Evolutionary conservation across 306 rosid genomes (phyloP).

Genomic region (Delonix regia): DNA sequence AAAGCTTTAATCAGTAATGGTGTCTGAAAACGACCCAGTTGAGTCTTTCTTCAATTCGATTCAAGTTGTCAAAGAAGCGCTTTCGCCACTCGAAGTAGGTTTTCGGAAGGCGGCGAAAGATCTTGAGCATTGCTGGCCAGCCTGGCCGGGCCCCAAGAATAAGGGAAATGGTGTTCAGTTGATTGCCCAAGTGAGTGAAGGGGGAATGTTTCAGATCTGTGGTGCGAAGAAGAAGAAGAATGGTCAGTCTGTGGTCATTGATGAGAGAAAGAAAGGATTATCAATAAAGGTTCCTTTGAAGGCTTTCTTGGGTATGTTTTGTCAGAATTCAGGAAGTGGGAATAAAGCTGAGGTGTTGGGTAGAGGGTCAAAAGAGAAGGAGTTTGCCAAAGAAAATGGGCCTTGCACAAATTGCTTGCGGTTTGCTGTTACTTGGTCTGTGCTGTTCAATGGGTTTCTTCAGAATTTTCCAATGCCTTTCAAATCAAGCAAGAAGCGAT

Average conservation of each 20-base stretch:
- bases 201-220: constrained; percentile 65
- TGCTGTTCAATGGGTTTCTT: constrained; percentile 67
- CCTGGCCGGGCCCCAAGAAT: constrained; percentile 67
- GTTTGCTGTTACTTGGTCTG: constrained; percentile 81
- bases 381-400: constrained; percentile 56
- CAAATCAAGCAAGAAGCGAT: constrained; percentile 69
- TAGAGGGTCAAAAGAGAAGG: constrained; percentile 42
- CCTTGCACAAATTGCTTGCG: constrained; percentile 80
- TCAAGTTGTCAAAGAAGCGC: constrained; percentile 73
- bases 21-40: constrained; percentile 76
- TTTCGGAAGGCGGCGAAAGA: constrained; percentile 83
- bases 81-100: constrained; percentile 79
- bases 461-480: constrained; percentile 87
- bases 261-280: constrained; percentile 62
- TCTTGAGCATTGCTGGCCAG: constrained; percentile 80
- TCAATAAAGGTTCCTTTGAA: constrained; percentile 69
- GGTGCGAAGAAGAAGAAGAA: constrained; percentile 64
- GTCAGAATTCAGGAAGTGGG: constrained; percentile 56
- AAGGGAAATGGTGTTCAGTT: constrained; percentile 52
- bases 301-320: constrained; percentile 69
- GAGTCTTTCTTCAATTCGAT: constrained; percentile 88
- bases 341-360: constrained; percentile 45
- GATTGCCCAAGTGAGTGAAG: constrained; percentile 54
- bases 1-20: constrained; percentile 63
- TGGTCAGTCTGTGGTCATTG: constrained; percentile 49